phyloP scores from a whole-genome alignment of 139 green algal species.

The Auxenochlorella protothecoides region DNA sequence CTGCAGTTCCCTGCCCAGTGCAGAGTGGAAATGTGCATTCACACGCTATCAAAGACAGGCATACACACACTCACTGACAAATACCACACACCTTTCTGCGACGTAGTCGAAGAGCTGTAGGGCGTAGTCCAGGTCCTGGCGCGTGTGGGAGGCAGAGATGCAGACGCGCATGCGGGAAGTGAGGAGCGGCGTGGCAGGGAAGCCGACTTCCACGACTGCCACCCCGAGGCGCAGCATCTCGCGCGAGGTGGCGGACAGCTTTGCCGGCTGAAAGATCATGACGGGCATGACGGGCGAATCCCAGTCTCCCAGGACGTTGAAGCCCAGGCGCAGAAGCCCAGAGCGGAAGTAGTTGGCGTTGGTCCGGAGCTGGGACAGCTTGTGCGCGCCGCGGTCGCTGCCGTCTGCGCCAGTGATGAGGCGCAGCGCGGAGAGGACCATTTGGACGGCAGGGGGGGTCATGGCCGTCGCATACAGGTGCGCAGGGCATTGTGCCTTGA shows the following conservation, averaged over 20 bases:
- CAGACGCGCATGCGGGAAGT: conserved; percentile 77
- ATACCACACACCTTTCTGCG: not conserved
- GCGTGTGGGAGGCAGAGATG: conserved; percentile 84
- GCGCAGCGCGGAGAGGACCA: conserved; percentile 63
- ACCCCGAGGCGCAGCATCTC: conserved; percentile 61
- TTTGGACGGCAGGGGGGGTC: conserved; percentile 64
- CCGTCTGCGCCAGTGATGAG: conserved; percentile 57
- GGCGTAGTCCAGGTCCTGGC: conserved; percentile 82
- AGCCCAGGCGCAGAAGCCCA: conserved; percentile 61
- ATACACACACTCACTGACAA: no score
- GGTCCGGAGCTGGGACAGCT: conserved; percentile 71
- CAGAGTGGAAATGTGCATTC: no score
- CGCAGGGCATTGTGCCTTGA: conserved; percentile 48
- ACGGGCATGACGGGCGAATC: conserved; percentile 96
- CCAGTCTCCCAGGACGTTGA: conserved; percentile 85
- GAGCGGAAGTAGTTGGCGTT: conserved; percentile 90
- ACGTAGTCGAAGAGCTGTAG: conserved; percentile 49
- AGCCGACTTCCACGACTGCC: conserved; percentile 93
- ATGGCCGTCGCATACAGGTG: conserved; percentile 83
- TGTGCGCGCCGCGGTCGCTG: conserved; percentile 40
- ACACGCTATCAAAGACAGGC: no score
- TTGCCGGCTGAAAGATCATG: conserved; percentile 90
- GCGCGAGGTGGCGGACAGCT: conserved; percentile 68
- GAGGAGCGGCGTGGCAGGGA: conserved; percentile 88
- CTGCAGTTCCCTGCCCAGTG: no score